A percentile compares a stretch with the other conserved stretches of the same genome.
These are phyloP conservation scores for Aspergillus funiculosus DNA, from an alignment of 495 filamentous ascomycete genomes.

Conservation along the genomic window DNA sequence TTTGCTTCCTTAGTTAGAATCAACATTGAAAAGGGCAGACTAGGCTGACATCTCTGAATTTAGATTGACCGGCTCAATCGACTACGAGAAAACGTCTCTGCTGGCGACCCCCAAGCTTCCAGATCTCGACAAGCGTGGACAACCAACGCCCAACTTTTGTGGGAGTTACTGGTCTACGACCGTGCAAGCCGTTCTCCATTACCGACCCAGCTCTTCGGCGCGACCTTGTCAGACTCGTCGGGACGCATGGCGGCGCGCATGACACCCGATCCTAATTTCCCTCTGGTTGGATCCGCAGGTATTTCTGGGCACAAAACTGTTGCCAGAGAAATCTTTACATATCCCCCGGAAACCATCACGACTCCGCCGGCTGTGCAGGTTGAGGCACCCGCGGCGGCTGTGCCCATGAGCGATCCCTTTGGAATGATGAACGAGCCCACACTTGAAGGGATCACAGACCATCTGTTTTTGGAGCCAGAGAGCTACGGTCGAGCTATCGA, in stretches of 20 bases:
- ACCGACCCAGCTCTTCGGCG: constrained; percentile 25
- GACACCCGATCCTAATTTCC: constrained; percentile 27
- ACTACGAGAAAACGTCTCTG: constrained; percentile 27
- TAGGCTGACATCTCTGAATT: constrained; percentile 1
- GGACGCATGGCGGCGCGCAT: constrained; percentile 5
- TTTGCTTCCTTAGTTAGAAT: background rate
- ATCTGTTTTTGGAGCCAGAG: constrained; percentile 27
- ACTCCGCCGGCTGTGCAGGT: constrained; percentile 13
- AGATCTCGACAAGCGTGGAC: constrained; percentile 20
- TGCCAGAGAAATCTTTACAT: constrained; percentile 27
- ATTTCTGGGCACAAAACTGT: constrained; percentile 34
- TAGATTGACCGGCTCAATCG: constrained; percentile 26
- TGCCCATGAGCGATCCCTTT: constrained; percentile 11
- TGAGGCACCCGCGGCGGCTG: background rate
- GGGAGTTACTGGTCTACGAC: constrained; percentile 30
- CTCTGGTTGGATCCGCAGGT: constrained; percentile 32
- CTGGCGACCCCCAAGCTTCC: constrained; percentile 16
- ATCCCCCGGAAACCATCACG: constrained; percentile 29
- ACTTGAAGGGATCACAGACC: constrained; percentile 20
- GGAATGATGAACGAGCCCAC: constrained; percentile 16
- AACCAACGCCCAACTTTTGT: constrained; percentile 26
- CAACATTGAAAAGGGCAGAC: background rate
- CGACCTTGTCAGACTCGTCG: constrained; percentile 19
- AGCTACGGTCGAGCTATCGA: constrained; percentile 32
- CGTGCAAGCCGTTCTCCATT: constrained; percentile 22